phyloP scores from a whole-genome alignment of 176 grass and related monocot genomes.

The Saccharum spontaneum region DNA sequence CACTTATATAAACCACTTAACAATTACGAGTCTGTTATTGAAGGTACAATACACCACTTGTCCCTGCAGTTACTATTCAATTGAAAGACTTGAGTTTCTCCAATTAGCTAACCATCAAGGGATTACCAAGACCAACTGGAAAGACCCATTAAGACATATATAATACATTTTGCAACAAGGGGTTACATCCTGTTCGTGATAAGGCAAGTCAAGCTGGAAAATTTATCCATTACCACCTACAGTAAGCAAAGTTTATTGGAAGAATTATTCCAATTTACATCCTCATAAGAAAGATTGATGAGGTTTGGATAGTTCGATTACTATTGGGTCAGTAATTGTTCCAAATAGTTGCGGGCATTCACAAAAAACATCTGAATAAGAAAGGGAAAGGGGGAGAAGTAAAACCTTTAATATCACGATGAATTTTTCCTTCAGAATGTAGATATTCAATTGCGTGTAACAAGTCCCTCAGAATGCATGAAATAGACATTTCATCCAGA shows the following conservation, averaged over 20 bases:
- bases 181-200: background rate
- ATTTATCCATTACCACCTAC: background rate
- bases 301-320: background rate
- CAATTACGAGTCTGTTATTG: background rate
- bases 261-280: conserved; percentile 21
- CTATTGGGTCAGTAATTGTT: conserved; percentile 18
- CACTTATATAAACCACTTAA: background rate
- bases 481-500: conserved; percentile 95
- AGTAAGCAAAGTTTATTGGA: background rate
- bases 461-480: conserved; percentile 91
- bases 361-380: conserved; percentile 21
- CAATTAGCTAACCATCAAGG: background rate
- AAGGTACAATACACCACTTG: background rate
- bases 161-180: background rate
- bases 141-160: background rate
- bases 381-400: background rate
- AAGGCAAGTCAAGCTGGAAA: background rate
- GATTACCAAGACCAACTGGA: background rate
- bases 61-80: background rate
- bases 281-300: conserved; percentile 20
- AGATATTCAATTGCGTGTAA: conserved; percentile 97
- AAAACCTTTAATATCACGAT: conserved; percentile 89
- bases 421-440: conserved; percentile 98
- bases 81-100: background rate
- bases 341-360: background rate